Evolutionary conservation across 192 early-diverging fungal species (phyloP).

Genomic region (Fimicolochytrium jonesii): DNA sequence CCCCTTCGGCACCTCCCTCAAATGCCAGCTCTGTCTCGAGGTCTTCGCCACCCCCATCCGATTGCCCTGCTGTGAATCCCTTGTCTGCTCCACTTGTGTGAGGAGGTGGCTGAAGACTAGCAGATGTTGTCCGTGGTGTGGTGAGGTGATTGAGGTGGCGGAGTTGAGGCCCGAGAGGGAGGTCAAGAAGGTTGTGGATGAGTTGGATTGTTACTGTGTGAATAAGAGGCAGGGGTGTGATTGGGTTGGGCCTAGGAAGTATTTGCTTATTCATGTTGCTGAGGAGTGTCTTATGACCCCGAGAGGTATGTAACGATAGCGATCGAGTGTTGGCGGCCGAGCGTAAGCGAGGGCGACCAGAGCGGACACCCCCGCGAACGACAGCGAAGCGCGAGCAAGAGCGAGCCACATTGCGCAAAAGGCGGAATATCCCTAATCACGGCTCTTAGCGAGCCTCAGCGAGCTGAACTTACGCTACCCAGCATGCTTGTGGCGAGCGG

Average conservation of each 20-base stretch:
- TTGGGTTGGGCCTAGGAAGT: constrained; percentile 28
- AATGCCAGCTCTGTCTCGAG: constrained; percentile 12
- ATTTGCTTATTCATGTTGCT: constrained; percentile 21
- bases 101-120: constrained; percentile 12
- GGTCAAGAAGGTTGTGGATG: constrained; percentile 19
- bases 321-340: too few species aligned
- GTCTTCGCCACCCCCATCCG: constrained; percentile 14
- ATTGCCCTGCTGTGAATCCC: constrained; percentile 16
- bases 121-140: constrained; percentile 18
- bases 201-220: constrained; percentile 21
- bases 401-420: too few species aligned
- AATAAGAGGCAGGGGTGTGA: constrained; percentile 21
- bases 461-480: too few species aligned
- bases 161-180: constrained; percentile 12
- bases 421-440: too few species aligned
- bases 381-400: too few species aligned
- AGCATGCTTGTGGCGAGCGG: too few species aligned
- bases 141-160: neutral
- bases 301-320: too few species aligned
- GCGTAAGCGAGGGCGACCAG: too few species aligned
- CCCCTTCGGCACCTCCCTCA: constrained; percentile 3
- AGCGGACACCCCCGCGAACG: too few species aligned
- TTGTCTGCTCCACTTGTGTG: constrained; percentile 23
- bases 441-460: too few species aligned
- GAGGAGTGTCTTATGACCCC: constrained; percentile 22